phyloP scores from a whole-genome alignment of 1,284 basidiomycete genomes.

The Anthracocystis panici-leucophaei region DNA sequence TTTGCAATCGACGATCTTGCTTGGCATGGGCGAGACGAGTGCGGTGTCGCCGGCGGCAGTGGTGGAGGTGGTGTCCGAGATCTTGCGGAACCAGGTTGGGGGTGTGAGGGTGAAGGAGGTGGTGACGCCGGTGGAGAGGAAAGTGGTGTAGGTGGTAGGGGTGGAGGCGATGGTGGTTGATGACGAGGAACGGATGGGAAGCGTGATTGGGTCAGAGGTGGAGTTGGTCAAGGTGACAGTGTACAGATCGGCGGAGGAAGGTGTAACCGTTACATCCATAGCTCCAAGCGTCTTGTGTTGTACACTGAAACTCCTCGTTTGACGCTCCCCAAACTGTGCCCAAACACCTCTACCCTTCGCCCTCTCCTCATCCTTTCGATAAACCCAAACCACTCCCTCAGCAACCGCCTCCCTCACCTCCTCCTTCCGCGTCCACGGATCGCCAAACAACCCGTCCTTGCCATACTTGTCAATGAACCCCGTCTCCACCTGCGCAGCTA shows the following conservation, averaged over 20 bases:
- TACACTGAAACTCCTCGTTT: background rate
- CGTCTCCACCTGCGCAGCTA: conserved; percentile 86
- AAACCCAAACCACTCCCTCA: conserved; percentile 22
- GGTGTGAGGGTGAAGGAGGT: conserved; percentile 15
- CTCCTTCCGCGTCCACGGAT: conserved; percentile 17
- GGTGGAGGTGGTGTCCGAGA: conserved; percentile 5
- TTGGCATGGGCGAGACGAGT: conserved; percentile 42
- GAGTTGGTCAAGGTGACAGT: conserved; percentile 6
- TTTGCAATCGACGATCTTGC: conserved; percentile 78
- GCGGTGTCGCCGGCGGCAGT: background rate
- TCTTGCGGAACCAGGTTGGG: conserved; percentile 27
- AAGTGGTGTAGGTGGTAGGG: conserved; percentile 21
- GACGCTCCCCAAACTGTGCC: background rate
- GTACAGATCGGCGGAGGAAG: background rate
- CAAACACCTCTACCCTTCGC: conserved; percentile 70
- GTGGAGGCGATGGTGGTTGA: conserved; percentile 11
- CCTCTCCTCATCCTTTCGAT: conserved; percentile 72
- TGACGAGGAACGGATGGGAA: conserved; percentile 60
- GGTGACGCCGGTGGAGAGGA: conserved; percentile 28
- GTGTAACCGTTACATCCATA: conserved; percentile 4
- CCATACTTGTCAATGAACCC: conserved; percentile 79
- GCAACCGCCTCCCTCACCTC: conserved; percentile 32
- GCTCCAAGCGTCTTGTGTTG: conserved; percentile 27
- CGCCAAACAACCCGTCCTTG: conserved; percentile 35
- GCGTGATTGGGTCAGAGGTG: background rate